These are phyloP conservation scores for Didymella sp. DNA, from an alignment of 2,329 filamentous ascomycete species.

Conservation along the genomic window DNA sequence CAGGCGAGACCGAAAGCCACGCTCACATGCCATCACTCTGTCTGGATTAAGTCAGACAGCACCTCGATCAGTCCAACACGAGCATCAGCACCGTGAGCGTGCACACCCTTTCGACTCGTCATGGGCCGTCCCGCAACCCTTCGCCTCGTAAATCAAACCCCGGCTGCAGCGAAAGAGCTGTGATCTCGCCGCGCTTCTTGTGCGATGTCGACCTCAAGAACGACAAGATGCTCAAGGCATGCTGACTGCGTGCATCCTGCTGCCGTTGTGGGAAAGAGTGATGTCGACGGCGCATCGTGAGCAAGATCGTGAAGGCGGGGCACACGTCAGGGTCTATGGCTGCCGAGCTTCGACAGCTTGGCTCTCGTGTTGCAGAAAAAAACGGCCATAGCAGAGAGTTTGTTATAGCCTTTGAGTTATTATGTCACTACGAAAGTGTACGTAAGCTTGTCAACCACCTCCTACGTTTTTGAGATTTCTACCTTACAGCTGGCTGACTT, in stretches of 20 bases:
- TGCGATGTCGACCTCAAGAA: slow-evolving; percentile 1
- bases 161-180: not conserved
- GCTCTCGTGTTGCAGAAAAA: no score
- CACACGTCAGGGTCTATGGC: slow-evolving; percentile 13
- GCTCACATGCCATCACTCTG: not conserved
- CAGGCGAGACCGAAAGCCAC: slow-evolving; percentile 6
- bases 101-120: slow-evolving; percentile 3
- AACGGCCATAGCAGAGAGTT: no score
- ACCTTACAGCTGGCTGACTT: no score
- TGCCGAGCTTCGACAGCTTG: not conserved
- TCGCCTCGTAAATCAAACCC: slow-evolving; percentile 3
- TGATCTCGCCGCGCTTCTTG: not conserved
- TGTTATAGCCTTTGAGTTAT: no score
- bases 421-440: no score
- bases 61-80: slow-evolving; percentile 14
- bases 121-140: slow-evolving; percentile 13
- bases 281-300: slow-evolving; percentile 11
- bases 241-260: slow-evolving; percentile 8
- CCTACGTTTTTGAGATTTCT: no score
- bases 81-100: not conserved
- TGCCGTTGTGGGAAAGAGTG: slow-evolving; percentile 3
- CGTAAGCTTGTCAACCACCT: no score
- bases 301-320: slow-evolving; percentile 16
- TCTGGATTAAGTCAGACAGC: not conserved
- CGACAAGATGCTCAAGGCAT: not conserved